Conservation (phyloP, 2,329 filamentous ascomycete genomes). For the Pseudogymnoascus sp. region DNA sequence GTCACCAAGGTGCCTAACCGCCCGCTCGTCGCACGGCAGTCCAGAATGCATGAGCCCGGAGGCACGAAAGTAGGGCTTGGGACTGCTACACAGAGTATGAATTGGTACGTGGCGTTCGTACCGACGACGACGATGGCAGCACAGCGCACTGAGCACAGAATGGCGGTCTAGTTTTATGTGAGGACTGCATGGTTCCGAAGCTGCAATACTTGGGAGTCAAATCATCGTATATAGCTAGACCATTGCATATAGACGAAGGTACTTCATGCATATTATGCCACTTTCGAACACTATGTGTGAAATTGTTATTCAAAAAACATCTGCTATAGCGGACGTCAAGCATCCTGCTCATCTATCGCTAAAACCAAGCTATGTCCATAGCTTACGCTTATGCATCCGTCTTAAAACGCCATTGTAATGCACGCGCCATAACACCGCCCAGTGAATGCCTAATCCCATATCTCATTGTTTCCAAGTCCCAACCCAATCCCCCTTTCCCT, state of each 20-base stretch:
- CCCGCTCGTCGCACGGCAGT: background rate
- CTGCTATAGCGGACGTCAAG: background rate
- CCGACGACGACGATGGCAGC: background rate
- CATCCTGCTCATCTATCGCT: background rate
- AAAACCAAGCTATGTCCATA: background rate
- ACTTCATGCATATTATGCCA: background rate
- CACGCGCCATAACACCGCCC: background rate
- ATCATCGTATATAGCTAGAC: background rate
- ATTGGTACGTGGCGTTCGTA: background rate
- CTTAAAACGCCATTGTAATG: background rate
- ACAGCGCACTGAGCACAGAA: background rate
- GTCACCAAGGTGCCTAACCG: background rate
- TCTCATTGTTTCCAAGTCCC: conserved; percentile 29
- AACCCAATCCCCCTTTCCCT: conserved; percentile 64
- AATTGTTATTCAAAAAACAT: background rate
- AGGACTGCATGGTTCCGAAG: background rate
- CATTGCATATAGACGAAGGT: background rate
- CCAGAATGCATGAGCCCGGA: background rate
- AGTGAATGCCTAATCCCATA: background rate
- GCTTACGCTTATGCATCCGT: background rate
- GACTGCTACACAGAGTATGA: background rate
- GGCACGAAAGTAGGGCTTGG: background rate
- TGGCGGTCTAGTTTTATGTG: background rate
- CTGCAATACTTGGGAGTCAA: background rate
- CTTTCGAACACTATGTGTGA: background rate